Evolutionary conservation across 2,329 filamentous ascomycete species (phyloP), one percentile per base, ranked within the genome.

Genomic region (Trichoderma sp.): DNA sequence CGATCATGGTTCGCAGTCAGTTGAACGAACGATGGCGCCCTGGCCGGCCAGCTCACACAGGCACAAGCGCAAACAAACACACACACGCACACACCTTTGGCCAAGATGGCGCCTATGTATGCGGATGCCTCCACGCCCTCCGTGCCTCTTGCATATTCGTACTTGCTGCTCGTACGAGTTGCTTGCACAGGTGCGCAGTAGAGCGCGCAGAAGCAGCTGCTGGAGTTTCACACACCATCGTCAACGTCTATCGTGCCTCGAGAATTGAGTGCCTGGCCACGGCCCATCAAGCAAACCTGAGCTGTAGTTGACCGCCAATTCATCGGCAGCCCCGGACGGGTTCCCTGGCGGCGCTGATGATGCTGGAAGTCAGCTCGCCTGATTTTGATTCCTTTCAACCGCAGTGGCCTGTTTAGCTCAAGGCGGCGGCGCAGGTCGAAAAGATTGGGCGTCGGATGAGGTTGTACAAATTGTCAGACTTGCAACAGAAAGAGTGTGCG

Each of bases 251-350:
- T 24, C 28, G 19, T 21, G 34, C 51, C 44, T 64, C 34, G 34
- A 39, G 10, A 39, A 14, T 5, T 62, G 39, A 45, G 54, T 39
- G 21, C 30, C 44, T 57, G 45, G 28, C 19, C 57, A 60, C 21
- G 28, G 21, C 28, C 19, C 47, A 50, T 34, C 34, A 39, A 39
- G 12, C 34, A 39, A 39, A 19, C n/a, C 12, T 12, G 47, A 39
- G 57, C 57, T 45, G 48, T 30, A 66, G 65, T 71, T 82, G 80
- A 82, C 80, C 80, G 80, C 80, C 79, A 82, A 78, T 82, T 82
- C 78, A 77, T 77, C 75, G 73, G 67, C 64, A 54, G 28, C 54
- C 58, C 43, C 55, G 59, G 64, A 52, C 56, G 47, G 34, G 26
- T 48, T 43, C 63, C 63, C 47, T 61, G 56, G 56, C 21, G 28